phyloP scores from a whole-genome alignment of 371 early-diverging fungal genomes.

The Saksenaea oblongispora region DNA sequence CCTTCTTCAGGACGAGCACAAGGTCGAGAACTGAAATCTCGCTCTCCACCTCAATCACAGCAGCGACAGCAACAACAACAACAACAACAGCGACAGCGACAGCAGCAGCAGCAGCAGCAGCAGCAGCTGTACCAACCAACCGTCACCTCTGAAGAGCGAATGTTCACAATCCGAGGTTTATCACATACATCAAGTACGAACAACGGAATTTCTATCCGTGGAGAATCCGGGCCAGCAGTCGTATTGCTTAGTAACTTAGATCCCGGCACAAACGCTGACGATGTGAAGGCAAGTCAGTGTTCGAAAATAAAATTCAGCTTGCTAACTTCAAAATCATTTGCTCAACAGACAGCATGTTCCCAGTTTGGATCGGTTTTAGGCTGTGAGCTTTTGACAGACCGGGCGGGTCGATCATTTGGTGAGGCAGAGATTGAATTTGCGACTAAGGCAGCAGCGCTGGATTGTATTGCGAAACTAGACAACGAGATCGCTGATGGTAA shows the following conservation, averaged over 20 bases:
- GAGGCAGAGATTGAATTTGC: constrained; percentile 54
- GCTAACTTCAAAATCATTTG: background rate
- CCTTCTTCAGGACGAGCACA: background rate
- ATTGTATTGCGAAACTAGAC: constrained; percentile 44
- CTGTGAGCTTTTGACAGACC: constrained; percentile 43
- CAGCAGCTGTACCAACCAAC: background rate
- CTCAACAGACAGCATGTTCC: constrained; percentile 31
- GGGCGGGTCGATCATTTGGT: constrained; percentile 43
- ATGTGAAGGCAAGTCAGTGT: constrained; percentile 50
- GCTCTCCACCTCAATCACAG: background rate
- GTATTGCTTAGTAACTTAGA: constrained; percentile 61
- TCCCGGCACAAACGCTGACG: constrained; percentile 55
- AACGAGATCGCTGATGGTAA: constrained; percentile 48
- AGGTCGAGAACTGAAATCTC: background rate
- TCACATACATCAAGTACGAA: constrained; percentile 15
- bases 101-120: background rate
- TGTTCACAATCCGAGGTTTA: constrained; percentile 23
- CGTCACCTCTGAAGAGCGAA: background rate
- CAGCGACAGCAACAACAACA: background rate
- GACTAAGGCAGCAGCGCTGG: constrained; percentile 35
- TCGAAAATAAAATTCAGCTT: background rate
- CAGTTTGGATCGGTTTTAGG: constrained; percentile 39
- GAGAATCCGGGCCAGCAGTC: constrained; percentile 52
- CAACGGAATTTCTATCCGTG: constrained; percentile 42
- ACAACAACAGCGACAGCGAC: background rate